Evolutionary conservation across 2,329 filamentous ascomycete genomes (phyloP).

Genomic region (Blastomyces parvus): DNA sequence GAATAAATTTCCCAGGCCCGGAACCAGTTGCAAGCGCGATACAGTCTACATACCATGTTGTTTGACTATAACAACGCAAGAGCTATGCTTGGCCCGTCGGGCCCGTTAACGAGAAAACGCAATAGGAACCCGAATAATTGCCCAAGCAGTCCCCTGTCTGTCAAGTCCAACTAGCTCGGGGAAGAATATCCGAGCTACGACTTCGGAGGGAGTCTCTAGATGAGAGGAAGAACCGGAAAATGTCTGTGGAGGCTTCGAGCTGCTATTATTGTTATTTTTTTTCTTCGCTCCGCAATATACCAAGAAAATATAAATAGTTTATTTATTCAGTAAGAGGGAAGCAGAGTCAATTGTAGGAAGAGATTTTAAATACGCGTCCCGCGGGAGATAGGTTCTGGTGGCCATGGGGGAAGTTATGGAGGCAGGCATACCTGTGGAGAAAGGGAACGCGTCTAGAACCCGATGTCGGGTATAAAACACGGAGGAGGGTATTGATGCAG

Average conservation of each 20-base stretch:
- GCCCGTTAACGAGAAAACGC: background rate
- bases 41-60: slow-evolving; percentile 1
- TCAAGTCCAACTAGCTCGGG: background rate
- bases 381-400: background rate
- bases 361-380: background rate
- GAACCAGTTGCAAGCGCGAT: background rate
- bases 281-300: background rate
- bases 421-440: background rate
- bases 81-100: slow-evolving; percentile 4
- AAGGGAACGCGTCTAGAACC: background rate
- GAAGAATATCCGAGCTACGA: background rate
- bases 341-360: background rate
- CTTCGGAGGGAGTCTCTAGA: background rate
- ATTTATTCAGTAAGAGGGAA: too few species aligned
- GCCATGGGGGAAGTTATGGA: background rate
- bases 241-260: background rate
- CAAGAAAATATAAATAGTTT: too few species aligned
- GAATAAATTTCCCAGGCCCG: background rate
- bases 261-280: background rate
- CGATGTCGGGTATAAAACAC: background rate
- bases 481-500: background rate
- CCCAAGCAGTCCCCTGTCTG: background rate
- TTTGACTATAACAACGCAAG: background rate
- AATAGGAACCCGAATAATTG: background rate
- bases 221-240: background rate